Conservation (phyloP, 495 filamentous ascomycete species). For the Lepraria neglecta region DNA sequence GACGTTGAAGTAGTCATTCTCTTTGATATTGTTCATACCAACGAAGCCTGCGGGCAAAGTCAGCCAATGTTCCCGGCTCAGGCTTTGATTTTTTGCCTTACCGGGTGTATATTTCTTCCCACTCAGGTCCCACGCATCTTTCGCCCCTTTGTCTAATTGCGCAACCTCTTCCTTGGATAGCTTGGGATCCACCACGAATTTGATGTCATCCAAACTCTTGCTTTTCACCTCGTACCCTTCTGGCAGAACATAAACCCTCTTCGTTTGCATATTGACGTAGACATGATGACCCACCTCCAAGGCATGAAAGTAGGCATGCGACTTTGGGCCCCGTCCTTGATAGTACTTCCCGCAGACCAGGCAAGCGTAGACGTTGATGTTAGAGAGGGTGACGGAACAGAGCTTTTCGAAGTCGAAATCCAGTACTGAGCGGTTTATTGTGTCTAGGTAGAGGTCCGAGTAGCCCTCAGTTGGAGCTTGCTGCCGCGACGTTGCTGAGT, state of each 20-base stretch:
- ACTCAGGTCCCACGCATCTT: slow-evolving; percentile 67
- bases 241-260: slow-evolving; percentile 91
- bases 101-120: slow-evolving; percentile 81
- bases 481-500: slow-evolving; percentile 53
- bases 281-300: slow-evolving; percentile 94
- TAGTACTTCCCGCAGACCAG: slow-evolving; percentile 97
- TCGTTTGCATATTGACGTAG: slow-evolving; percentile 92
- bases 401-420: slow-evolving; percentile 99
- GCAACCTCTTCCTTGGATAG: slow-evolving; percentile 72
- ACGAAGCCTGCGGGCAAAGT: slow-evolving; percentile 60
- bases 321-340: slow-evolving; percentile 87
- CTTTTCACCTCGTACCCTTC: slow-evolving; percentile 96
- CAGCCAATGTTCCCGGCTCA: neutral
- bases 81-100: slow-evolving; percentile 27
- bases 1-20: slow-evolving; percentile 97
- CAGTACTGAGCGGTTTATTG: slow-evolving; percentile 77
- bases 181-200: slow-evolving; percentile 92
- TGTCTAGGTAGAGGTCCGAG: slow-evolving; percentile 94
- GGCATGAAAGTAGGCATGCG: slow-evolving; percentile 95
- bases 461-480: slow-evolving; percentile 79
- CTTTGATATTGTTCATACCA: slow-evolving; percentile 99
- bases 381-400: slow-evolving; percentile 89
- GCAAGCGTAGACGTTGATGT: slow-evolving; percentile 98
- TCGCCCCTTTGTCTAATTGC: slow-evolving; percentile 70
- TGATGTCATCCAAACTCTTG: slow-evolving; percentile 96